Conservation (phyloP, 306 rosid genomes). For the Canavalia gladiata region DNA sequence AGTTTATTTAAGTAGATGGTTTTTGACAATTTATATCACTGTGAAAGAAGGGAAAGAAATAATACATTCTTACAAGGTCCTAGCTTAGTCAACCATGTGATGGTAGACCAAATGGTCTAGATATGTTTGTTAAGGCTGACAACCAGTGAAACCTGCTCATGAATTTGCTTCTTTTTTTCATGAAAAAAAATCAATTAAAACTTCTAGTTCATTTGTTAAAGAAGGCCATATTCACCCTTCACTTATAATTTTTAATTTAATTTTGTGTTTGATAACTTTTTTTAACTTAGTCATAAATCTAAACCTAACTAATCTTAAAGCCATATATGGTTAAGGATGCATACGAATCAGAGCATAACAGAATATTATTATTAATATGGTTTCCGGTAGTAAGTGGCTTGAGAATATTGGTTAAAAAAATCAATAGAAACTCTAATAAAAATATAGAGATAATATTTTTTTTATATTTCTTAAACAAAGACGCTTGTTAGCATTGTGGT, state of each 20-base stretch:
- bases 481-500: too few species aligned
- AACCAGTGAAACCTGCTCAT: background rate
- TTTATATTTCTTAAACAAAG: too few species aligned
- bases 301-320: background rate
- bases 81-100: constrained; percentile 8
- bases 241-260: background rate
- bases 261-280: background rate
- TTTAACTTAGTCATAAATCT: background rate
- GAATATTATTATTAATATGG: background rate
- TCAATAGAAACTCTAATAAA: too few species aligned
- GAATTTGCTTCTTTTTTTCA: background rate
- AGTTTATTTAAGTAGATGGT: background rate
- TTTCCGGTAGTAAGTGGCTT: too few species aligned
- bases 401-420: too few species aligned
- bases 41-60: background rate
- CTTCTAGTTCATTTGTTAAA: background rate
- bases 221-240: background rate
- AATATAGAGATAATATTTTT: too few species aligned
- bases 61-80: constrained; percentile 24
- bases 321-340: background rate
- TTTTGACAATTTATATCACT: background rate
- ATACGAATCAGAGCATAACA: background rate
- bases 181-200: background rate
- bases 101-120: background rate
- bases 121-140: background rate